These are phyloP conservation scores for Elsinoe fawcettii DNA, from an alignment of 2,329 filamentous ascomycete species.

Conservation along the genomic window DNA sequence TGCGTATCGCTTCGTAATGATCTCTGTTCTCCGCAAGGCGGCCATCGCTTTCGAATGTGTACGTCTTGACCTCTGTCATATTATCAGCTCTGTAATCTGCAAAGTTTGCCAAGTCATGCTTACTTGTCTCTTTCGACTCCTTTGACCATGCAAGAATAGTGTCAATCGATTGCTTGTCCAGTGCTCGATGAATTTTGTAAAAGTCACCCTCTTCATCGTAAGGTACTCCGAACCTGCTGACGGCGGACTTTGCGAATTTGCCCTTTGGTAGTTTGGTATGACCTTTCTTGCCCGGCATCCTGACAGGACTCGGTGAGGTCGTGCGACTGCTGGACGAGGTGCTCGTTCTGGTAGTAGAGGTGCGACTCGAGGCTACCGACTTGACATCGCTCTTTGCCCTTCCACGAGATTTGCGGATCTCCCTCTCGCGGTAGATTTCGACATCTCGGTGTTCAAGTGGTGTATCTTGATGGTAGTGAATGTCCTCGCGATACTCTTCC, in stretches of 20 bases:
- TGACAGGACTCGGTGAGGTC: constrained; percentile 27
- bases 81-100: constrained; percentile 18
- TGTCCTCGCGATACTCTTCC: constrained; percentile 63
- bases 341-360: constrained; percentile 21
- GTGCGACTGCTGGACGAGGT: constrained; percentile 31
- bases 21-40: constrained; percentile 23
- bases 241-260: constrained; percentile 69
- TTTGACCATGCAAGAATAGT: constrained; percentile 78
- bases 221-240: constrained; percentile 78
- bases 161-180: constrained; percentile 87
- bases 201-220: constrained; percentile 81
- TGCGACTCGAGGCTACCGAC: constrained; percentile 20
- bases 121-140: constrained; percentile 51
- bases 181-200: constrained; percentile 72
- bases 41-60: constrained; percentile 28
- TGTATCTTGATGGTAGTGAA: constrained; percentile 37
- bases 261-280: constrained; percentile 81
- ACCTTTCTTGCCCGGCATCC: constrained; percentile 52
- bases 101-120: constrained; percentile 16
- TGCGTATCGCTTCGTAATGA: constrained; percentile 29
- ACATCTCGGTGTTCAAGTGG: constrained; percentile 43
- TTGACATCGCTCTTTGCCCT: constrained; percentile 22
- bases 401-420: constrained; percentile 26
- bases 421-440: constrained; percentile 41
- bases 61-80: constrained; percentile 29